Conservation (phyloP, 2,329 filamentous ascomycete species). For the Fusarium devonianum region DNA sequence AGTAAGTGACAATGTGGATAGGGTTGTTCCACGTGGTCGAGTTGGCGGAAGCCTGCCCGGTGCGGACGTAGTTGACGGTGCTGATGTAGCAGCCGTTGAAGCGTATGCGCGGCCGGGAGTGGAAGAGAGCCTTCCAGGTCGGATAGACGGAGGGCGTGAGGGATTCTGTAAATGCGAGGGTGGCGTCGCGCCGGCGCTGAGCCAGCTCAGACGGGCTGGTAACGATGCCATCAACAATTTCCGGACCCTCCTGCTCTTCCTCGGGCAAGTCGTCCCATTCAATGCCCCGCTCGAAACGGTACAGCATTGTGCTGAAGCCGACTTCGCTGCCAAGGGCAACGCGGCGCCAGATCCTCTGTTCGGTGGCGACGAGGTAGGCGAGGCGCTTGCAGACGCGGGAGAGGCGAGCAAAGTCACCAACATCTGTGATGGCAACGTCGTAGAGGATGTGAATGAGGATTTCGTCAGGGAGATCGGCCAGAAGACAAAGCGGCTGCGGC, state of each 20-base stretch:
- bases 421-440: slow-evolving; percentile 75
- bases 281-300: slow-evolving; percentile 72
- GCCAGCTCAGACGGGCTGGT: slow-evolving; percentile 50
- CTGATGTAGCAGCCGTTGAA: slow-evolving; percentile 97
- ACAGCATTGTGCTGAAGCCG: slow-evolving; percentile 85
- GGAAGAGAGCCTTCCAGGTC: slow-evolving; percentile 76
- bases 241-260: slow-evolving; percentile 44
- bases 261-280: slow-evolving; percentile 59
- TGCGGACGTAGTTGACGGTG: slow-evolving; percentile 92
- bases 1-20: slow-evolving; percentile 96
- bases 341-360: slow-evolving; percentile 86
- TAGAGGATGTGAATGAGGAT: slow-evolving; percentile 81
- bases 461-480: slow-evolving; percentile 81
- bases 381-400: slow-evolving; percentile 86
- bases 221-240: slow-evolving; percentile 43
- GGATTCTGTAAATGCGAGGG: slow-evolving; percentile 48
- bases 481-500: slow-evolving; percentile 78
- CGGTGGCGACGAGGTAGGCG: slow-evolving; percentile 82
- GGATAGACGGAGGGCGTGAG: slow-evolving; percentile 56
- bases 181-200: slow-evolving; percentile 44
- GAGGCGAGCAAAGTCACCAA: slow-evolving; percentile 77
- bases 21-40: slow-evolving; percentile 80
- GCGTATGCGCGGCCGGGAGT: slow-evolving; percentile 80
- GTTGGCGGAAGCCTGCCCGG: slow-evolving; percentile 75
- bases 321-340: slow-evolving; percentile 74